A percentile compares a stretch with the other conserved stretches of the same genome.
Conservation (phyloP, 139 green algal species). For the Zygnema circumcarinatum region DNA sequence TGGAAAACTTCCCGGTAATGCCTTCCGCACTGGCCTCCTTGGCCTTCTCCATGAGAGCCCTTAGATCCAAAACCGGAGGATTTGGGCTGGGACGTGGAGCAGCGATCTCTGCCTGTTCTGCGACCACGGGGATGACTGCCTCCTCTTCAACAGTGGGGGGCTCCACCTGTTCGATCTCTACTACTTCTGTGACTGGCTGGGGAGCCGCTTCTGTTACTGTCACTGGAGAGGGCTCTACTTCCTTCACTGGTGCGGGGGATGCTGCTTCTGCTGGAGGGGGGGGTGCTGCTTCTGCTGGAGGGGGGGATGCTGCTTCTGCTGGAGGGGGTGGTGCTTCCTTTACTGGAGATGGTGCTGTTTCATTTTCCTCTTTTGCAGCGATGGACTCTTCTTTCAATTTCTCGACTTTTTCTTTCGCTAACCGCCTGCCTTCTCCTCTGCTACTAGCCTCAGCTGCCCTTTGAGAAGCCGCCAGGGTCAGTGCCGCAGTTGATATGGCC, state of each 20-base stretch:
- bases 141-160: background rate
- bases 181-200: background rate
- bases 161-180: background rate
- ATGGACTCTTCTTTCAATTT: background rate
- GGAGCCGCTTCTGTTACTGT: background rate
- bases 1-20: background rate
- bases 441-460: background rate
- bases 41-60: background rate
- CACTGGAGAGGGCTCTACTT: background rate
- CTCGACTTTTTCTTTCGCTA: background rate
- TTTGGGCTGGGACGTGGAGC: background rate
- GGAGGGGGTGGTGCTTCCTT: background rate
- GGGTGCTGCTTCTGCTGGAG: background rate
- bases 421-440: background rate
- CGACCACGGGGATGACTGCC: background rate
- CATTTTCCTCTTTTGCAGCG: background rate
- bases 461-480: background rate
- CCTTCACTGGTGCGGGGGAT: background rate
- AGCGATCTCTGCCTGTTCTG: background rate
- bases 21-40: background rate
- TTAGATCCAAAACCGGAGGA: background rate
- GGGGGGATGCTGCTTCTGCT: no score
- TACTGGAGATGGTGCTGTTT: background rate
- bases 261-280: background rate
- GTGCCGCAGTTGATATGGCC: background rate